These are phyloP conservation scores for Picea sitchensis DNA, from an alignment of 75 land plant species.

Conservation along the genomic window DNA sequence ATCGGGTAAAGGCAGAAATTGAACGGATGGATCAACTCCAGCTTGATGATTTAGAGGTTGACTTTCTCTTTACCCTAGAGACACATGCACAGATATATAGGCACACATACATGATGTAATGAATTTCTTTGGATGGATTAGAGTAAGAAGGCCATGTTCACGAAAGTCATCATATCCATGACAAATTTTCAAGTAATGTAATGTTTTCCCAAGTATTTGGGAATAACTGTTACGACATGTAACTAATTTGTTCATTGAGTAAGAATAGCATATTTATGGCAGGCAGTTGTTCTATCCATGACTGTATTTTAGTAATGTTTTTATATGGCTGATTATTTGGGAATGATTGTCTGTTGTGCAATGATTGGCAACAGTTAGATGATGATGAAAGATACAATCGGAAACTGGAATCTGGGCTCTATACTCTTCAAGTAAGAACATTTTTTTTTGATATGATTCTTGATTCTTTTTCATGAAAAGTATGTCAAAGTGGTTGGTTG, in stretches of 20 bases:
- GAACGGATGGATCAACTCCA: slow-evolving; percentile 65
- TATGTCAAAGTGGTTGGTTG: neutral
- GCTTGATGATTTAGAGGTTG: slow-evolving; percentile 85
- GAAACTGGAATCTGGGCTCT: slow-evolving; percentile 92
- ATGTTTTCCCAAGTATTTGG: neutral
- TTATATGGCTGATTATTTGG: neutral
- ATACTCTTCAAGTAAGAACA: slow-evolving; percentile 78
- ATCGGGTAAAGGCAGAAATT: slow-evolving; percentile 82
- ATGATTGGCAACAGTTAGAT: slow-evolving; percentile 60
- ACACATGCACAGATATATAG: neutral
- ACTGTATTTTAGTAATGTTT: no score
- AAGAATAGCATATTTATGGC: no score
- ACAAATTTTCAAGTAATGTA: neutral
- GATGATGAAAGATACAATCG: slow-evolving; percentile 91
- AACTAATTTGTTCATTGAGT: no score
- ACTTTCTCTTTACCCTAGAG: neutral
- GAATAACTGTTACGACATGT: neutral
- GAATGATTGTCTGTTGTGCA: slow-evolving; percentile 1
- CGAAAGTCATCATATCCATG: neutral
- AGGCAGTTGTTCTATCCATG: no score
- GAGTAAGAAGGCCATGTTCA: neutral
- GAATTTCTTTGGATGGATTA: slow-evolving; percentile 1
- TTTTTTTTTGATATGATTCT: neutral
- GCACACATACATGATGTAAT: neutral
- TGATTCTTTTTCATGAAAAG: neutral